phyloP scores from a whole-genome alignment of 768 basidiomycete genomes.

The Trametes punicea region DNA sequence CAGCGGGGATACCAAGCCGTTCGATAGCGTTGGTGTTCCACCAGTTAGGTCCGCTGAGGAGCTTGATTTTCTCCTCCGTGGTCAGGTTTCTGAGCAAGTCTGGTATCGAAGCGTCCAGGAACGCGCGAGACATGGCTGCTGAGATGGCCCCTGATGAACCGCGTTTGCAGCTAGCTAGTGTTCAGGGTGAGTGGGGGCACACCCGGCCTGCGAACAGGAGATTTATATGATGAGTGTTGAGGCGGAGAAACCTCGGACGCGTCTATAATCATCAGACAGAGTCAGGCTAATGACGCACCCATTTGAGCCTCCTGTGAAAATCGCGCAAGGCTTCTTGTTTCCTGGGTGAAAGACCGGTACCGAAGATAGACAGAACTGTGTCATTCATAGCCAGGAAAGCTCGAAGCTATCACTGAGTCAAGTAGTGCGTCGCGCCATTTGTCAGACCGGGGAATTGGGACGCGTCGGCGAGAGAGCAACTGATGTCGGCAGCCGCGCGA shows the following conservation, averaged over 20 bases:
- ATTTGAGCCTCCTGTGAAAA: background rate
- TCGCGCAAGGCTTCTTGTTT: background rate
- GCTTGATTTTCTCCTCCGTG: slow-evolving; percentile 59
- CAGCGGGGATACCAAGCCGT: slow-evolving; percentile 58
- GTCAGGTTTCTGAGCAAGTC: slow-evolving; percentile 51
- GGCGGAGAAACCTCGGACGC: slow-evolving; percentile 15
- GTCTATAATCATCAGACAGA: background rate
- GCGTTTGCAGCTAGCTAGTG: background rate
- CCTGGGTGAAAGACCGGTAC: background rate
- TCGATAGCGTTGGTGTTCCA: slow-evolving; percentile 63
- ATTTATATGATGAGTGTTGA: background rate
- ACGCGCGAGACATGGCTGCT: slow-evolving; percentile 34
- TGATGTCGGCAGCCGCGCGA: slow-evolving; percentile 1
- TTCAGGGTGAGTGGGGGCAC: background rate
- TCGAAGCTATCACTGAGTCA: background rate
- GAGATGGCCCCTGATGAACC: background rate
- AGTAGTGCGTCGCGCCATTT: background rate
- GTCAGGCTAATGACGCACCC: slow-evolving; percentile 1
- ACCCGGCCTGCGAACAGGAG: background rate
- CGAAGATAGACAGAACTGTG: background rate
- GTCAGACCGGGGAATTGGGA: slow-evolving; percentile 2
- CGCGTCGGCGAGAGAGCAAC: background rate
- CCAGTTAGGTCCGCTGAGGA: slow-evolving; percentile 66
- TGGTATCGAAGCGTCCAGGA: slow-evolving; percentile 51
- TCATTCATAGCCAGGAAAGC: background rate